A percentile compares a stretch with the other conserved stretches of the same genome.
Conservation (phyloP, 2,329 filamentous ascomycete species). For the Paracoccidioides lutzii region DNA sequence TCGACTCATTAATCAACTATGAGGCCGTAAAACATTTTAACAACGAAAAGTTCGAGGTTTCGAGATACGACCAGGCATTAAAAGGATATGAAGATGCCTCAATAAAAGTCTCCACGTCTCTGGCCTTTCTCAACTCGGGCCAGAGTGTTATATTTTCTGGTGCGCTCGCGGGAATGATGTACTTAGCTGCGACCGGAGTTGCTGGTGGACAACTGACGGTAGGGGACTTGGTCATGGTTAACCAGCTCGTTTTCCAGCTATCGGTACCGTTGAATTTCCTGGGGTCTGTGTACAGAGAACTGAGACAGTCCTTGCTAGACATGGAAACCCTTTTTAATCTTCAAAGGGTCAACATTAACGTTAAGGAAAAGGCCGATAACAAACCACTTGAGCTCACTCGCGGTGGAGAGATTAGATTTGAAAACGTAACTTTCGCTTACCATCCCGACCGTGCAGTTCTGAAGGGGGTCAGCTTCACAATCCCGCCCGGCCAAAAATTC, state of each 20-base stretch:
- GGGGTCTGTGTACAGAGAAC: constrained; percentile 92
- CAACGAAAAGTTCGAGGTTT: constrained; percentile 90
- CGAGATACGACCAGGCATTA: constrained; percentile 77
- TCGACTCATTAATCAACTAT: constrained; percentile 96
- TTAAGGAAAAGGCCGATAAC: constrained; percentile 65
- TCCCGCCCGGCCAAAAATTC: constrained; percentile 90
- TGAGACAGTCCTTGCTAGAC: constrained; percentile 85
- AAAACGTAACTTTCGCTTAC: constrained; percentile 93
- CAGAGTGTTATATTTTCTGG: constrained; percentile 96
- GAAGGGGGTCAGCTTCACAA: constrained; percentile 69
- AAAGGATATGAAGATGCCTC: constrained; percentile 81
- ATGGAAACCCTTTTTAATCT: constrained; percentile 98
- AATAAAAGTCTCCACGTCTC: constrained; percentile 90
- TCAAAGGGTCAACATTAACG: constrained; percentile 85
- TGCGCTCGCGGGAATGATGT: constrained; percentile 95
- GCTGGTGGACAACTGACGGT: constrained; percentile 71
- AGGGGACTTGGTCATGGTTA: constrained; percentile 95
- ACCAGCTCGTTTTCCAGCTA: constrained; percentile 95
- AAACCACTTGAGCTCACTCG: constrained; percentile 56
- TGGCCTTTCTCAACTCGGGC: constrained; percentile 84
- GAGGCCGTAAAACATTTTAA: constrained; percentile 99
- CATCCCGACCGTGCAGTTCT: constrained; percentile 76
- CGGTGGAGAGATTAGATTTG: constrained; percentile 83
- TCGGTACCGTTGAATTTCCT: constrained; percentile 95
- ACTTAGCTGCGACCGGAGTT: constrained; percentile 81